Evolutionary conservation across 768 basidiomycete species (phyloP).

Genomic region (Tephrocybe sp.): DNA sequence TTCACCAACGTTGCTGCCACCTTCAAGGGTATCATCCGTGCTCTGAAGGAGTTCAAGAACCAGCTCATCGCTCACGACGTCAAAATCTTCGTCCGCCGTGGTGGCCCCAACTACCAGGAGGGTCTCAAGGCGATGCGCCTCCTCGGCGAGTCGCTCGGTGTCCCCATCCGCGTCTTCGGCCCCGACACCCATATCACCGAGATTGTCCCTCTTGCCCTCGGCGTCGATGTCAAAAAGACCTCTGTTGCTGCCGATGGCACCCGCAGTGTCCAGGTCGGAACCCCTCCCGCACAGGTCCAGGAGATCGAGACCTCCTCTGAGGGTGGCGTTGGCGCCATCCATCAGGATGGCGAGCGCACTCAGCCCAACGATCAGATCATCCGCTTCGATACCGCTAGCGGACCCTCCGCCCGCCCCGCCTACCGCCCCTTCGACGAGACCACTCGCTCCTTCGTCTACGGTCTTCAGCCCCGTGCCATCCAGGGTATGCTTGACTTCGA

Average conservation of each 20-base stretch:
- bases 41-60: slow-evolving; percentile 89
- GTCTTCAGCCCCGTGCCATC: slow-evolving; percentile 98
- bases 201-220: slow-evolving; percentile 98
- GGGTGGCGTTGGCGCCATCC: slow-evolving; percentile 67
- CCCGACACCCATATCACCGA: slow-evolving; percentile 99
- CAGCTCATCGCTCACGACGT: slow-evolving; percentile 83
- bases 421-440: slow-evolving; percentile 91
- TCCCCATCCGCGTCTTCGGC: slow-evolving; percentile 95
- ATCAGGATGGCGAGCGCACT: slow-evolving; percentile 75
- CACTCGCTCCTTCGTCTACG: slow-evolving; percentile 98
- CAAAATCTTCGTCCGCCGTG: slow-evolving; percentile 96
- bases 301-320: slow-evolving; percentile 38
- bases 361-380: slow-evolving; percentile 90
- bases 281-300: slow-evolving; percentile 38
- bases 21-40: slow-evolving; percentile 99
- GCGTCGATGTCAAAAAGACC: slow-evolving; percentile 60
- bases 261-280: slow-evolving; percentile 36
- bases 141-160: slow-evolving; percentile 94
- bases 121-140: slow-evolving; percentile 96
- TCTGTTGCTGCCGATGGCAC: slow-evolving; percentile 25
- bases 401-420: slow-evolving; percentile 57
- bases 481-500: slow-evolving; percentile 98
- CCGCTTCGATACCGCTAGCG: slow-evolving; percentile 64
- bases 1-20: slow-evolving; percentile 99
- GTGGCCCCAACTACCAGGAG: slow-evolving; percentile 99